These are phyloP conservation scores for Xylaria flabelliformis DNA, from an alignment of 495 filamentous ascomycete genomes.

Conservation along the genomic window DNA sequence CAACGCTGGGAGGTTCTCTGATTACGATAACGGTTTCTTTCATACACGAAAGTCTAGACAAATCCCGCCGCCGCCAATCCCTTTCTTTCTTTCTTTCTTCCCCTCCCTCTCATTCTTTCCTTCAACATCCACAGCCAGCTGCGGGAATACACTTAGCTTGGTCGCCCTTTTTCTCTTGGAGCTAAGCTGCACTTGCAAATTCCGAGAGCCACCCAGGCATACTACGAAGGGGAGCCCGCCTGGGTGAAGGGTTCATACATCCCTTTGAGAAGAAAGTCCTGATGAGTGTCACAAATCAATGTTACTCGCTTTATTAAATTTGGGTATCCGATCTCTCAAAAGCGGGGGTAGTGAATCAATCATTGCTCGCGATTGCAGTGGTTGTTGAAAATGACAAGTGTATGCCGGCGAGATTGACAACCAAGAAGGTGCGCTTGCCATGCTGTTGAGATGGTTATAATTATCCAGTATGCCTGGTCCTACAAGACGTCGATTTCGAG, in stretches of 20 bases:
- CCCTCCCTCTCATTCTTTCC: background rate
- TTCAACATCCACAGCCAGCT: constrained; percentile 23
- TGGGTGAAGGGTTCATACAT: background rate
- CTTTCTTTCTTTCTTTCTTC: background rate
- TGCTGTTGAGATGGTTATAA: constrained; percentile 26
- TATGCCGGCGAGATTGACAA: constrained; percentile 23
- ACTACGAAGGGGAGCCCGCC: background rate
- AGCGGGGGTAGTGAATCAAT: background rate
- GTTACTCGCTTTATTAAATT: constrained; percentile 13
- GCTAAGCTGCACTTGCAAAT: background rate
- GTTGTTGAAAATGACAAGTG: constrained; percentile 16
- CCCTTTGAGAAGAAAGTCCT: background rate
- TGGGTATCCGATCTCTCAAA: constrained; percentile 7
- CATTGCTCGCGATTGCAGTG: constrained; percentile 13
- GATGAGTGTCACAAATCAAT: constrained; percentile 6
- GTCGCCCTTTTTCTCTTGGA: background rate
- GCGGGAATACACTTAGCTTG: constrained; percentile 17
- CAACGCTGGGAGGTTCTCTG: constrained; percentile 19
- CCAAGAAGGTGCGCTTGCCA: constrained; percentile 23
- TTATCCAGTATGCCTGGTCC: constrained; percentile 31
- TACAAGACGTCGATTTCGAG: constrained; percentile 24
- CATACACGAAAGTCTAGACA: constrained; percentile 22
- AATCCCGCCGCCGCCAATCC: background rate
- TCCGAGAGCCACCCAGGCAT: constrained; percentile 6
- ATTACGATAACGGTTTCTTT: constrained; percentile 25